Evolutionary conservation across 1,284 basidiomycete genomes (phyloP), one percentile per base, ranked within the genome.

Genomic region (Kwoniella shivajii): DNA sequence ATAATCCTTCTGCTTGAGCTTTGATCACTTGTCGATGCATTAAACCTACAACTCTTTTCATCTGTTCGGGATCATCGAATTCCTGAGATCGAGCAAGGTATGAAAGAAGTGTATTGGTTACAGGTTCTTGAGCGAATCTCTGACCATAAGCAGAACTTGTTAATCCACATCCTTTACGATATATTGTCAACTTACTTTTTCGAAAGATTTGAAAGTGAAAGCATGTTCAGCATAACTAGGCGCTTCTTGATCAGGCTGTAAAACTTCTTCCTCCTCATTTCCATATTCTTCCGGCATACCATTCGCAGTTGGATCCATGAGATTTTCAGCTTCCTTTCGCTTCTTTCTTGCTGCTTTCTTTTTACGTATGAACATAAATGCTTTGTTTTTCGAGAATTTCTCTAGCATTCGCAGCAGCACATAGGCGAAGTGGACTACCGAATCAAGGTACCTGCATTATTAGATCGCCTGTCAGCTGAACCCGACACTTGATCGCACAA

Each of bases 1-100:
- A 96, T 13, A 97, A 78, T 0, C 88, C 91, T 73, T 96, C 92
- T 0, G 90, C 90, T 71, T 94, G 91, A 9, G 88, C 86, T 67
- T 85, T 88, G 61, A 97, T 85, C 31, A 87, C 92, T 67, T 94
- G 90, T 16, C 94, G 84, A 75, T 96, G 90, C 68, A 97, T 83
- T 59, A 97, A 79, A 59, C 84, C 85, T 20, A 95, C 90, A 31
- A 91, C 86, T 34, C 92, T 84, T 73, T 88, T 89, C 84, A 97
- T 87, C 69, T 88, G 83, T 63, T 94, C 90, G 0, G 86, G 77
- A 2, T 86, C 84, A 11, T 83, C 81, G 74, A 92, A 92, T 50
- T 92, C 88, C 67, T 84, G 85, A 80, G 90, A 94, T 7, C 89
- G 84, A 27, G 84, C 80, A 20, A 96, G 82, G 72, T 94, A 95